Evolutionary conservation across 495 filamentous ascomycete species (phyloP), one percentile per base, ranked within the genome.

Genomic region (Sporormia fimetaria): DNA sequence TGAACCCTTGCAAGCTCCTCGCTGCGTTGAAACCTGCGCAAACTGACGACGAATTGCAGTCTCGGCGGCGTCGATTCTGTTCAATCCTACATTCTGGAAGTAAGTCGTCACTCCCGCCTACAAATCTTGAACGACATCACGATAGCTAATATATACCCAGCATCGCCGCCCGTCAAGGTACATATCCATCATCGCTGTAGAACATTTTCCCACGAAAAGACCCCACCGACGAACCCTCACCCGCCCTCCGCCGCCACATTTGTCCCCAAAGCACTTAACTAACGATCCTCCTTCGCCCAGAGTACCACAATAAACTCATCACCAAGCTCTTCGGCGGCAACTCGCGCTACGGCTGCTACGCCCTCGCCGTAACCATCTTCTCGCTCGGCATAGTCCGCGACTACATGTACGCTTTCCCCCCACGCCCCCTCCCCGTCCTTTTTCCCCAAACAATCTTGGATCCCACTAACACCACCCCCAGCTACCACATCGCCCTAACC

Each of bases 281-380:
- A 21, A 29, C 11, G 29, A 28, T 7, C 21, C 16, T 18, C 32
- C 32, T n/a, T 2, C 21, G 27, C 23, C 36, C 39, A 92, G 90
- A 98, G 64, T 94, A 98, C 66, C 82, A 80, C 65, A 83, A 79
- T 60, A 83, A 83, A 62, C 70, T 80, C 61, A 70, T 98, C 31
- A 94, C 88, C 49, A 80, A 80, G 58, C 73, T 87, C 48, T 93
- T 94, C 57, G 72, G 78, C 30, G 81, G 83, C 47, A 85, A 80
- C 55, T 70, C 80, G 21, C 80, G 81, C 53, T 66, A 72, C 47
- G 90, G 78, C 39, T 95, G 88, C 77, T 98, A 96, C 60, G 77
- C 73, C 49, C 80, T 98, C 22, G 90, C 88, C 25, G 61, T 75
- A 38, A 73, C 77, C 33, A 98, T 98, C 62, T 98, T 98, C 76